Base-by-base conservation (phyloP, 2,329 filamentous ascomycete genomes). In the Botryotinia narcissicola region DNA sequence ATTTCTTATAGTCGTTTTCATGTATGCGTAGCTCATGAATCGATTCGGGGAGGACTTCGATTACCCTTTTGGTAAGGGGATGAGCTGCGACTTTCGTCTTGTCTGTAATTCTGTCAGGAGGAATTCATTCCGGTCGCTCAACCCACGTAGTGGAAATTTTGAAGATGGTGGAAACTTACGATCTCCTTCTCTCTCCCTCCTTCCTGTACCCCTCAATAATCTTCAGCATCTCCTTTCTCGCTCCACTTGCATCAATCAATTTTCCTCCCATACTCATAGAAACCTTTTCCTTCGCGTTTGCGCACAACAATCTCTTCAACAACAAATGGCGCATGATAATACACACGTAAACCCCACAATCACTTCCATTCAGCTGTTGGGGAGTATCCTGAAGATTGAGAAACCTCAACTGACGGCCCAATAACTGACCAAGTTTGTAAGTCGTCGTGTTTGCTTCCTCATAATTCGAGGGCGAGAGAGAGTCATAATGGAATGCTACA, bases 401-500 rank as follows among this genome's bases (percentile, higher is more conserved):
- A 81, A 97, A 98, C 32, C 90, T 86, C 29, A 97, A 83, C 8
- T 86, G 86, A 73, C 88, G 88, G 48, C 87, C 86, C 0, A 98
- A 86, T 44, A 98, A 84, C 46, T 85, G 84, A 40, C 88, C 86
- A 61, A 99, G 86, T 78, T 94, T 93, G 66, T 87, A 84, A 0
- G 92, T 89, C 10, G 92, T 92, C 1, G 88, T 84, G 69, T 88
- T 87, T 0, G 93, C 96, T 77, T 97, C 93, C 60, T 86, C 84
- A 74, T 89, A 88, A 82, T 99, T 98, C 57, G 89, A 88, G 2
- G 91, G 90, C 3, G 89, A 88, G 40, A 98, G 86, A 1, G 92
- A 95, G 83, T 99, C 96, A 84, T 99, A 99, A 85, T 99, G 96
- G 82, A 99, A 99, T 0, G 95, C 93, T 3, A 97, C 90, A 14